Percentiles rank a stretch among this genome's conserved stretches.
These are phyloP conservation scores for Psophocarpus tetragonolobus DNA, from an alignment of 306 rosid species.

Conservation along the genomic window DNA sequence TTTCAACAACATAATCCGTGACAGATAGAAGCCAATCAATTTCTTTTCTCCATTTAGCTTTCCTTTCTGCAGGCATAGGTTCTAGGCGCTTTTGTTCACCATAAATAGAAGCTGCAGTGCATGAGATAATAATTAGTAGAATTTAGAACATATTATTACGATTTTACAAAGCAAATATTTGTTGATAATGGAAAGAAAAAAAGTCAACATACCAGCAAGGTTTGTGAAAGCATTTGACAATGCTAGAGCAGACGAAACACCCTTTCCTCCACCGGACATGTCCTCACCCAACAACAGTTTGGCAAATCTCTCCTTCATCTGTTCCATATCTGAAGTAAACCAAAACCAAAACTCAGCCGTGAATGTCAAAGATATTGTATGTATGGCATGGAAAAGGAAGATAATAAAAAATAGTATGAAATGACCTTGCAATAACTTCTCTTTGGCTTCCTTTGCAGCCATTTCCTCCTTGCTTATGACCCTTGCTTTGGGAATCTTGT, in stretches of 20 bases:
- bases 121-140: neutral
- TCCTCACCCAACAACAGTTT: conserved; percentile 93
- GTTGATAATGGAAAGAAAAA: neutral
- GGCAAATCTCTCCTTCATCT: conserved; percentile 90
- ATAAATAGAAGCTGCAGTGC: conserved; percentile 78
- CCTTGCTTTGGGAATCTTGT: conserved; percentile 39
- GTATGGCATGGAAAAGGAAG: neutral
- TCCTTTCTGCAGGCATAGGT: conserved; percentile 82
- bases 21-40: conserved; percentile 84
- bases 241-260: conserved; percentile 96
- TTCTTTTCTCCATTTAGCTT: conserved; percentile 90
- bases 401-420: no score
- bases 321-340: conserved; percentile 75
- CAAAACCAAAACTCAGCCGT: no score
- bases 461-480: conserved; percentile 44
- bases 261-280: conserved; percentile 99
- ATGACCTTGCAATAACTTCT: conserved; percentile 53
- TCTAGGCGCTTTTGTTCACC: conserved; percentile 89
- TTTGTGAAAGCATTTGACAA: conserved; percentile 94
- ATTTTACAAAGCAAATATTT: no score
- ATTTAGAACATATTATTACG: neutral
- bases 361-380: neutral
- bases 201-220: conserved; percentile 68
- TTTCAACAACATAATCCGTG: conserved; percentile 82
- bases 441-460: conserved; percentile 54